Evolutionary conservation across 2,329 filamentous ascomycete species (phyloP).

Genomic region (Sphaerostilbella broomeana): DNA sequence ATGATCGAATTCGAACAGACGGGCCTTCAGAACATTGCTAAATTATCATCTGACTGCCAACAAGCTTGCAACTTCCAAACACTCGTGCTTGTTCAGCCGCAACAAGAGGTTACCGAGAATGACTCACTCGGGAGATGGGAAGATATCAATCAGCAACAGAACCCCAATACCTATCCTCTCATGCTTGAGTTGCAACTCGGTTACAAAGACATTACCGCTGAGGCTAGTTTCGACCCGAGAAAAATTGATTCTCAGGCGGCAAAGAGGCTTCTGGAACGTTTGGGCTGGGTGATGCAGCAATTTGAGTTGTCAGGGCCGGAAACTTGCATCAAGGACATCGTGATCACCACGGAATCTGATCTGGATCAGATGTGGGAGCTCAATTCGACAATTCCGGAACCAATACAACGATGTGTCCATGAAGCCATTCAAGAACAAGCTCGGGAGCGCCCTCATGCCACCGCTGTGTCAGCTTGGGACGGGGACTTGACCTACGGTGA

Average conservation of each 20-base stretch:
- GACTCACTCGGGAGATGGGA: conserved; percentile 8
- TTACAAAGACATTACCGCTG: background rate
- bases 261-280: background rate
- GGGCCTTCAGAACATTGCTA: background rate
- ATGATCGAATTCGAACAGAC: background rate
- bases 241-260: background rate
- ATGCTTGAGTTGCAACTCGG: conserved; percentile 5
- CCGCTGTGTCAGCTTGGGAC: conserved; percentile 20
- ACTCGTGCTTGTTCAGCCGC: background rate
- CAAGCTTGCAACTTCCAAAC: background rate
- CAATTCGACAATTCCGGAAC: background rate
- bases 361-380: conserved; percentile 4
- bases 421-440: background rate
- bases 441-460: conserved; percentile 6
- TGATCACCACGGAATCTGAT: background rate
- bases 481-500: conserved; percentile 18
- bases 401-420: conserved; percentile 5
- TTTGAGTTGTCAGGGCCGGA: no score
- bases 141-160: background rate
- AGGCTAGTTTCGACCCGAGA: conserved; percentile 6
- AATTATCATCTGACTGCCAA: background rate
- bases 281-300: background rate
- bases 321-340: background rate
- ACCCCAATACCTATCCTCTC: conserved; percentile 7
- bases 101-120: background rate